Conservation (phyloP, 2,329 filamentous ascomycete genomes). For the Pseudocercospora eumusae region DNA sequence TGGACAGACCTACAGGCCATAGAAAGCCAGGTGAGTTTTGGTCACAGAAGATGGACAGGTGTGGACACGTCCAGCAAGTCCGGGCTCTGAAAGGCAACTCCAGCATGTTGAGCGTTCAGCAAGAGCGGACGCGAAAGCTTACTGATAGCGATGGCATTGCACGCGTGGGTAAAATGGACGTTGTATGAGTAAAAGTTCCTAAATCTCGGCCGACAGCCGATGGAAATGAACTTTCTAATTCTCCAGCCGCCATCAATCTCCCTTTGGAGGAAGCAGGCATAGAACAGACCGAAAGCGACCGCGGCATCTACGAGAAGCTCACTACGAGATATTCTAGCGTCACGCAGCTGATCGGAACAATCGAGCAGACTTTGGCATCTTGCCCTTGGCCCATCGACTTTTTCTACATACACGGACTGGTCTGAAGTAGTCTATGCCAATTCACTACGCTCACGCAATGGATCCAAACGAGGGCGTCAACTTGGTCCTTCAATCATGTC, state of each 20-base stretch:
- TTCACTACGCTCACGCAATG: too few relatives aligned
- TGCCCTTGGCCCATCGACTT: background rate
- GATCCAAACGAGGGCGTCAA: too few relatives aligned
- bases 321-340: background rate
- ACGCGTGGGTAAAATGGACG: background rate
- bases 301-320: background rate
- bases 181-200: background rate
- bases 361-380: background rate
- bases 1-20: conserved; percentile 33
- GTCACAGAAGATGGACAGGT: background rate
- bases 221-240: background rate
- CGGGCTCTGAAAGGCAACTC: background rate
- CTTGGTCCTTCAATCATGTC: too few relatives aligned
- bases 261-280: too few relatives aligned
- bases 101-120: background rate
- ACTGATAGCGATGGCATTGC: background rate
- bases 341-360: background rate
- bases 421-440: too few relatives aligned
- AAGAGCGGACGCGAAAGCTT: background rate
- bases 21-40: background rate
- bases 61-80: background rate
- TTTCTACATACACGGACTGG: too few relatives aligned
- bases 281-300: too few relatives aligned
- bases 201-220: background rate
- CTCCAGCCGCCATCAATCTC: background rate